Conservation (phyloP, 352 stramenopile species). For the Globisporangium heterothallicum region DNA sequence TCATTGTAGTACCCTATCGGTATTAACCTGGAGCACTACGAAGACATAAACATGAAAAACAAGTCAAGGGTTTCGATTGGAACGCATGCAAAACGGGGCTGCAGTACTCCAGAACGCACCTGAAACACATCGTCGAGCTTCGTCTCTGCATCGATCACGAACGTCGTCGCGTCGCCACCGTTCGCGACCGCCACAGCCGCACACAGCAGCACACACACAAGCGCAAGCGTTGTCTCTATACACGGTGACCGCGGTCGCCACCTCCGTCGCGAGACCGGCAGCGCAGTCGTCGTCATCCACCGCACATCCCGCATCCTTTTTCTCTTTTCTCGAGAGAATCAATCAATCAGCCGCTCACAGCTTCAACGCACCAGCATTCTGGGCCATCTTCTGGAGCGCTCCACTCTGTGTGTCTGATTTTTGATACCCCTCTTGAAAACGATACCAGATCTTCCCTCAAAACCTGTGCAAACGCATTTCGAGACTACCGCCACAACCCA, state of each 20-base stretch:
- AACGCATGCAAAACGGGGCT: no score
- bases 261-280: neutral
- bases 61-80: neutral
- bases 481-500: neutral
- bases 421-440: no score
- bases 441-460: no score
- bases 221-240: neutral
- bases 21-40: constrained; percentile 54
- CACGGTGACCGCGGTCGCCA: neutral
- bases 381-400: neutral
- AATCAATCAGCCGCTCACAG: no score
- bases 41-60: neutral
- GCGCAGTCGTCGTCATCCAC: neutral
- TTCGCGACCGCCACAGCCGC: neutral
- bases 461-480: neutral
- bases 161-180: constrained; percentile 17
- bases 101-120: neutral
- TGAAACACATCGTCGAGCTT: constrained; percentile 49
- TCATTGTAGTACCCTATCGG: constrained; percentile 82
- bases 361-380: neutral
- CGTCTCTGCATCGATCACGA: constrained; percentile 49
- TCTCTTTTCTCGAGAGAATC: neutral
- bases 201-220: constrained; percentile 4
- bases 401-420: neutral
- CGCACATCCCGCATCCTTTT: neutral